These are phyloP conservation scores for Ambrosiella cleistominuta DNA, from an alignment of 2,329 filamentous ascomycete species.

Conservation along the genomic window DNA sequence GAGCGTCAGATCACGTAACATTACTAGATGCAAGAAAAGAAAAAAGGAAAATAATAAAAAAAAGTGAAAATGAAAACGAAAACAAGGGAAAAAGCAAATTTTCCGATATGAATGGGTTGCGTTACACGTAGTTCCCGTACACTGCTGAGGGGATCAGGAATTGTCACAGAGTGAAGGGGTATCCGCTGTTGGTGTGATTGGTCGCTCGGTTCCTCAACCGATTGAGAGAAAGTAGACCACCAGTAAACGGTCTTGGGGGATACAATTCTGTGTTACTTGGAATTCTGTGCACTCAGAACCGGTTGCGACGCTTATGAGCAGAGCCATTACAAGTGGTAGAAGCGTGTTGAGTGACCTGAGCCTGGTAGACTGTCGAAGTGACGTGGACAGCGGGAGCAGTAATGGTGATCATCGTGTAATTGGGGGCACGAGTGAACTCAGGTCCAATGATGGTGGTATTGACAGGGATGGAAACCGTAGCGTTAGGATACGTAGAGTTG, in stretches of 20 bases:
- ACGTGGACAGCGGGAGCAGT: constrained; percentile 19
- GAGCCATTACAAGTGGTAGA: constrained; percentile 6
- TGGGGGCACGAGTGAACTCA: background rate
- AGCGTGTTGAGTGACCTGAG: constrained; percentile 2
- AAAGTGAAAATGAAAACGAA: no score
- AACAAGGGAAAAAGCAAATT: no score
- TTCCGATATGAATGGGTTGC: no score
- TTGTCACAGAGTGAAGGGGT: no score
- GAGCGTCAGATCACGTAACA: no score
- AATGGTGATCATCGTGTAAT: constrained; percentile 8
- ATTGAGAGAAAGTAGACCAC: background rate
- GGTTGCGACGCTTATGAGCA: constrained; percentile 2
- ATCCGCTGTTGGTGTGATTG: no score
- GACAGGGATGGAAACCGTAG: constrained; percentile 7
- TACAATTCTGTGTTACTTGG: background rate
- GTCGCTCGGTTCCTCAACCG: no score
- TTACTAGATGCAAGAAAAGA: no score
- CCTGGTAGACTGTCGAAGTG: constrained; percentile 19
- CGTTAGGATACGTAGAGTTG: background rate
- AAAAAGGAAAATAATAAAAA: no score
- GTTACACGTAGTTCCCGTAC: no score
- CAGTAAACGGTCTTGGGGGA: background rate
- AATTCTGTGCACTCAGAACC: background rate
- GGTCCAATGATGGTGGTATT: constrained; percentile 3
- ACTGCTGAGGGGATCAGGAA: no score